These are phyloP conservation scores for Candida nitratophila DNA, from an alignment of 805 yeast genomes.

Conservation along the genomic window DNA sequence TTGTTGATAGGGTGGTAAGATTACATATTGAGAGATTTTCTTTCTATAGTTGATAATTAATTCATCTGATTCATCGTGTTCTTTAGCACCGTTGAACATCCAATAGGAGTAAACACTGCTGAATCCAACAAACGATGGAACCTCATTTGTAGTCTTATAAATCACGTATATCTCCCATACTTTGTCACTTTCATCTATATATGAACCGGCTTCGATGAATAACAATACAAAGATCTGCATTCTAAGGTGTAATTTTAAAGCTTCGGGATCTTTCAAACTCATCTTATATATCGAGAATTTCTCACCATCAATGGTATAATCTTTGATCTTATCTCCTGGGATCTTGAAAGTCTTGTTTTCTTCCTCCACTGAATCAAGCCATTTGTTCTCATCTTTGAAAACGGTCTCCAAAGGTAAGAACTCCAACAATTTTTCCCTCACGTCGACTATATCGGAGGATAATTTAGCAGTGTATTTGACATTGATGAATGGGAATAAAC, in stretches of 20 bases:
- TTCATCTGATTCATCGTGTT: slow-evolving; percentile 37
- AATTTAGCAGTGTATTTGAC: slow-evolving; percentile 50
- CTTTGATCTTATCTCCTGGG: slow-evolving; percentile 25
- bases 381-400: slow-evolving; percentile 54
- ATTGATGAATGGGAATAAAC: slow-evolving; percentile 67
- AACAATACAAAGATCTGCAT: slow-evolving; percentile 75
- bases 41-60: slow-evolving; percentile 37
- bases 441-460: slow-evolving; percentile 51
- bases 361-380: slow-evolving; percentile 51
- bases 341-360: slow-evolving; percentile 29
- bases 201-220: slow-evolving; percentile 91
- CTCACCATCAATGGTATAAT: slow-evolving; percentile 29
- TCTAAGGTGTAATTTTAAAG: slow-evolving; percentile 52
- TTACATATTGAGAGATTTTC: slow-evolving; percentile 81
- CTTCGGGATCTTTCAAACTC: slow-evolving; percentile 31
- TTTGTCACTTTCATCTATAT: slow-evolving; percentile 67
- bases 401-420: slow-evolving; percentile 55
- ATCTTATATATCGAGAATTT: slow-evolving; percentile 47
- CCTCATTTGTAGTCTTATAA: slow-evolving; percentile 28
- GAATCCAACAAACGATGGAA: slow-evolving; percentile 62
- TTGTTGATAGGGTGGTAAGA: slow-evolving; percentile 80
- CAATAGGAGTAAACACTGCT: slow-evolving; percentile 81
- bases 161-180: slow-evolving; percentile 75
- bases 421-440: slow-evolving; percentile 44
- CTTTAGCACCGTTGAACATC: slow-evolving; percentile 51